Percentiles rank a stretch among this genome's conserved stretches.
Conservation (phyloP, 78 protist species). For the Capsaspora owczarzaki region DNA sequence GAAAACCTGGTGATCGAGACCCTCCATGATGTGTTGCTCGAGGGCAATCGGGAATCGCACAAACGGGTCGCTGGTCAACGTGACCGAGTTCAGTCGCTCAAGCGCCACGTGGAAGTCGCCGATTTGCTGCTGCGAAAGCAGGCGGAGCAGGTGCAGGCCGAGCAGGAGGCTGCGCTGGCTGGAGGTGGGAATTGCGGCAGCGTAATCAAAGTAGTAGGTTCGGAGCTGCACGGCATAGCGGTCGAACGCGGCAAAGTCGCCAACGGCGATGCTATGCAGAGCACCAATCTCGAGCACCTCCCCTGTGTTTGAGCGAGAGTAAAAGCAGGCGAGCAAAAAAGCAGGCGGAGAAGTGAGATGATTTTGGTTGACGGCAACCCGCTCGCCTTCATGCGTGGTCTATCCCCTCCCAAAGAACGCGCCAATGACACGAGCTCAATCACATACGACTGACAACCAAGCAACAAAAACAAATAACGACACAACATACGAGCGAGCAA, state of each 20-base stretch:
- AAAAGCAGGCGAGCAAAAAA: background rate
- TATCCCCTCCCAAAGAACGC: no score
- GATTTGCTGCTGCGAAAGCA: constrained; percentile 45
- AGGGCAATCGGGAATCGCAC: constrained; percentile 24
- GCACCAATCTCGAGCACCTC: constrained; percentile 31
- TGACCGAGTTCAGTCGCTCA: constrained; percentile 19
- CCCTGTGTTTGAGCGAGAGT: constrained; percentile 5
- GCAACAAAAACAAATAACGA: no score
- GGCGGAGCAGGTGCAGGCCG: constrained; percentile 59
- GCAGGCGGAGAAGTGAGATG: background rate
- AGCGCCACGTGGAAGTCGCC: constrained; percentile 61
- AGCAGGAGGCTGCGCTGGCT: constrained; percentile 14
- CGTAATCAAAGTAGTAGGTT: constrained; percentile 28
- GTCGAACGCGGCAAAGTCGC: constrained; percentile 38
- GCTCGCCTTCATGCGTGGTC: no score
- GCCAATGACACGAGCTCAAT: no score
- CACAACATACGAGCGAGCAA: no score
- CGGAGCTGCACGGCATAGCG: constrained; percentile 47
- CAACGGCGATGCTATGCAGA: background rate
- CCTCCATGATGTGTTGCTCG: constrained; percentile 67
- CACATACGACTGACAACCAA: no score
- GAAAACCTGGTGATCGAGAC: constrained; percentile 36
- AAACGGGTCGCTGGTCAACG: background rate
- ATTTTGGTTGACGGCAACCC: no score
- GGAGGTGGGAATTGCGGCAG: background rate